Conservation (phyloP, 176 grass and related monocot species). For the Oryza meridionalis region DNA sequence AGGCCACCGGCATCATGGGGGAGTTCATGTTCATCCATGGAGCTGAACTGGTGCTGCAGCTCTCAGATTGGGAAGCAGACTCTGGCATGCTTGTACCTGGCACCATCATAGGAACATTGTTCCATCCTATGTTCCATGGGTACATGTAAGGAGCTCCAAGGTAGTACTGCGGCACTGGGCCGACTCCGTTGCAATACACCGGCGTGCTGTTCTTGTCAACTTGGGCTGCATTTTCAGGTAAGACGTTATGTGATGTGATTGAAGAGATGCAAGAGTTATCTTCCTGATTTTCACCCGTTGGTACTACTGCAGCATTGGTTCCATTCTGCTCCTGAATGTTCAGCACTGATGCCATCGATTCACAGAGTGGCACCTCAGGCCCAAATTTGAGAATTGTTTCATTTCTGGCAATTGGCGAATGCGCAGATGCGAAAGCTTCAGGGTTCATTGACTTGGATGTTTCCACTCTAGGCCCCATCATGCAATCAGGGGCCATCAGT, state of each 20-base stretch:
- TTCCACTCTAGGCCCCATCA: constrained; percentile 52
- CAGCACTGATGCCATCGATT: constrained; percentile 77
- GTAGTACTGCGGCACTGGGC: constrained; percentile 66
- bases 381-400: constrained; percentile 79
- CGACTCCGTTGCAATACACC: constrained; percentile 57
- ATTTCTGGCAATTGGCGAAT: constrained; percentile 48
- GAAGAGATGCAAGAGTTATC: constrained; percentile 50
- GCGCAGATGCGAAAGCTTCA: constrained; percentile 45
- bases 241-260: constrained; percentile 39
- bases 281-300: constrained; percentile 47
- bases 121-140: constrained; percentile 73
- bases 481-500: constrained; percentile 60
- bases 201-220: constrained; percentile 47
- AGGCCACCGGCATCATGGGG: constrained; percentile 46
- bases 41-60: constrained; percentile 48
- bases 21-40: constrained; percentile 58
- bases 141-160: constrained; percentile 73
- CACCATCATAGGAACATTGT: constrained; percentile 53
- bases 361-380: constrained; percentile 76
- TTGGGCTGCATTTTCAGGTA: constrained; percentile 26
- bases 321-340: constrained; percentile 69
- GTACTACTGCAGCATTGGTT: constrained; percentile 26
- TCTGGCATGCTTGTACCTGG: constrained; percentile 40
- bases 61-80: constrained; percentile 39
- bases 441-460: constrained; percentile 46